Base-by-base conservation (phyloP, 2,329 filamentous ascomycete species). In the Fusarium sulawesiense region DNA sequence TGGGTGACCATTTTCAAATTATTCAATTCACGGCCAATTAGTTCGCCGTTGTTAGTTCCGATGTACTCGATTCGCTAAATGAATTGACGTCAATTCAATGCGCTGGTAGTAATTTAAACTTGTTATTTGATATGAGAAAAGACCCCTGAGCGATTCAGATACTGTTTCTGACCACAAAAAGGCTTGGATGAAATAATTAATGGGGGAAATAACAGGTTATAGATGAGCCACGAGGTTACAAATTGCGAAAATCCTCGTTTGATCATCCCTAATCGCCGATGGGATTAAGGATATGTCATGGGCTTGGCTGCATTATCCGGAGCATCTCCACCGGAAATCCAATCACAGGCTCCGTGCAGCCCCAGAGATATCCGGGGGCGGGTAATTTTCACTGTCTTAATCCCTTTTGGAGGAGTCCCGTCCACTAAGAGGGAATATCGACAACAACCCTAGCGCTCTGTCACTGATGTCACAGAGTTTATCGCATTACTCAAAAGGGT, bases 11-110 rank as follows among this genome's bases (percentile, higher is more conserved):
- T 12, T n/a, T 29, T 21, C n/a, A 40, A 20, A 30, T 48, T 10
- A 48, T 25, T 47, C 18, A 55, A 55, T 23, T 47, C 18, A 55
- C 53, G 60, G 70, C 61, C 41, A 37, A n/a, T 37, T 37, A 37
- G 10, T 37, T 37, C 6, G 10, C 10, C 34, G 34, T 37, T 37
- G 3, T 18, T 46, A 30, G 49, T 60, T 67, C 62, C 69, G 71
- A 68, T 71, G 49, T 25, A 59, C 44, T 44, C 64, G 49, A 62
- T 56, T 54, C 41, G 37, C 47, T 29, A 29, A 13, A 12, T 29
- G 27, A 12, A 29, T 68, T 74, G 69, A 74, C 73, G 73, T 74
- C 73, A 75, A 30, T 25, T 55, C 29, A 27, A 40, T 32, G 27
- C 49, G 21, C 40, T 50, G 13, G 20, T 10, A 51, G 34, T 10